These are phyloP conservation scores for Zygotorulaspora danielsina DNA, from an alignment of 805 yeast genomes.

Conservation along the genomic window DNA sequence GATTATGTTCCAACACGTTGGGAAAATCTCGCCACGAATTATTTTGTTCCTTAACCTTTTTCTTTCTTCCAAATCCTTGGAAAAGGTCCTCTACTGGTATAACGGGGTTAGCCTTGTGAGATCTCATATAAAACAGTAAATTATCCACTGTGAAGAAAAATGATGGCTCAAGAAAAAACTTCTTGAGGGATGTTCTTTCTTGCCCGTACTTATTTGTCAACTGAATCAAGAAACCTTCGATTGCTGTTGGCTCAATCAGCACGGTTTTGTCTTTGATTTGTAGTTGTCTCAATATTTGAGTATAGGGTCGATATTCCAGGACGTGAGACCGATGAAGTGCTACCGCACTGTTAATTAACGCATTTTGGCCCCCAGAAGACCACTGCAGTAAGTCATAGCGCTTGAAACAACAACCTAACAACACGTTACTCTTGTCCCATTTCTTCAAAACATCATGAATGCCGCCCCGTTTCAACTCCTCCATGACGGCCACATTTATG, in stretches of 20 bases:
- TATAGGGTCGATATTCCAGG: slow-evolving; percentile 56
- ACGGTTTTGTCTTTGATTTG: slow-evolving; percentile 17
- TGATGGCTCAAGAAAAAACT: slow-evolving; percentile 47
- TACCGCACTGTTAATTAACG: slow-evolving; percentile 42
- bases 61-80: slow-evolving; percentile 28
- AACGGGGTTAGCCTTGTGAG: slow-evolving; percentile 59
- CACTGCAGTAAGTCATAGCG: slow-evolving; percentile 74
- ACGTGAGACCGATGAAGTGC: slow-evolving; percentile 44
- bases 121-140: slow-evolving; percentile 53
- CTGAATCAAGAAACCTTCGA: slow-evolving; percentile 76
- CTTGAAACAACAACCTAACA: slow-evolving; percentile 56
- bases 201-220: slow-evolving; percentile 49
- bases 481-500: slow-evolving; percentile 30
- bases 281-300: slow-evolving; percentile 38
- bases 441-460: slow-evolving; percentile 22
- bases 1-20: slow-evolving; percentile 43
- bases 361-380: slow-evolving; percentile 46
- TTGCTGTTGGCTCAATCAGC: slow-evolving; percentile 58
- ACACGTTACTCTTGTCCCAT: slow-evolving; percentile 28
- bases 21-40: slow-evolving; percentile 33
- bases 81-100: slow-evolving; percentile 37
- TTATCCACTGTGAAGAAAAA: slow-evolving; percentile 64
- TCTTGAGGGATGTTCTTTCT: slow-evolving; percentile 33
- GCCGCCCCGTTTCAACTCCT: slow-evolving; percentile 33
- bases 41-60: slow-evolving; percentile 25